Conservation (phyloP, 2,329 filamentous ascomycete genomes). For the Mycosphaerella sp. region DNA sequence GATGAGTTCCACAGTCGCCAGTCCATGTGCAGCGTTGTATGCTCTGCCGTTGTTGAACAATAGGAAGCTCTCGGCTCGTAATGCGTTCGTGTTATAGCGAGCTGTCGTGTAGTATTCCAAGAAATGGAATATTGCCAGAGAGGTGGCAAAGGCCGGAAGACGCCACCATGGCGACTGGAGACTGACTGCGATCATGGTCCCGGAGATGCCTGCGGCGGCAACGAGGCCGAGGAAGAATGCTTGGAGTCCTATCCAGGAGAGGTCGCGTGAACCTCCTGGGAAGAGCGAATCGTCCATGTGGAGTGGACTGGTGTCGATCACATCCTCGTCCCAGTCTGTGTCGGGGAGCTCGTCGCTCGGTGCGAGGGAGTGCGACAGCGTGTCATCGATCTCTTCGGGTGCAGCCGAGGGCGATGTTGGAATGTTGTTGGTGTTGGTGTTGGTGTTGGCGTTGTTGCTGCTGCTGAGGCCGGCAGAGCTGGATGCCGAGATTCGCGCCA, state of each 20-base stretch:
- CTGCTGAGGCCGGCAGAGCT: constrained; percentile 18
- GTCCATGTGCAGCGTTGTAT: constrained; percentile 75
- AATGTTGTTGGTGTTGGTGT: not conserved
- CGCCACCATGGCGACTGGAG: constrained; percentile 45
- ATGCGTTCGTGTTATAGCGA: constrained; percentile 68
- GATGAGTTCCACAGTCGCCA: constrained; percentile 68
- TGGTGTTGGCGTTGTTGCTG: constrained; percentile 7
- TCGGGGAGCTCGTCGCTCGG: constrained; percentile 3
- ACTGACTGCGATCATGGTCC: constrained; percentile 23
- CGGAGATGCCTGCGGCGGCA: constrained; percentile 33
- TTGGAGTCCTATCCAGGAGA: constrained; percentile 44
- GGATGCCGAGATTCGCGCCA: constrained; percentile 27
- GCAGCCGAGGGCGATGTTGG: not conserved
- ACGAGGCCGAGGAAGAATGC: constrained; percentile 41
- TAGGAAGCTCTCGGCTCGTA: constrained; percentile 70
- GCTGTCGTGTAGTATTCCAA: constrained; percentile 93
- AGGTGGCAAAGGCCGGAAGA: constrained; percentile 57
- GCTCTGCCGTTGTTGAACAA: constrained; percentile 75
- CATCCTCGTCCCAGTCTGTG: constrained; percentile 10
- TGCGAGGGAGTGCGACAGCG: not conserved
- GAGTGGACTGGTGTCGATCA: constrained; percentile 11
- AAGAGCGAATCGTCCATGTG: constrained; percentile 34
- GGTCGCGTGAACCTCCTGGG: constrained; percentile 40
- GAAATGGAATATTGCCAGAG: constrained; percentile 79
- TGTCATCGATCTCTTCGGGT: not conserved